Evolutionary conservation across 768 basidiomycete genomes (phyloP), one percentile per base, ranked within the genome.

Genomic region (Xerocomus brunneocitrinus): DNA sequence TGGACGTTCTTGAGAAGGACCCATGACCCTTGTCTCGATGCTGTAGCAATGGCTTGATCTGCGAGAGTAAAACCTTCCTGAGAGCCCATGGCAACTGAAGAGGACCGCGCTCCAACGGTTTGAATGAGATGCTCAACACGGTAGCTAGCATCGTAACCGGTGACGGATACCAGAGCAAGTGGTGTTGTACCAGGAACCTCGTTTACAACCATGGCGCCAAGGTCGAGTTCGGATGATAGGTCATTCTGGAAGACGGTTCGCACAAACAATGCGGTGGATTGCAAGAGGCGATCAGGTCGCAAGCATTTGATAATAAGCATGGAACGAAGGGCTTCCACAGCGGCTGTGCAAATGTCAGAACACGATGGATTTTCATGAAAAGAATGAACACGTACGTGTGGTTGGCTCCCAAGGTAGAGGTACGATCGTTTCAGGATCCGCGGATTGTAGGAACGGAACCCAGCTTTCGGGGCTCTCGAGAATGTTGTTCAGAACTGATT

Each of bases 111-210:
- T 14, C 85, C 83, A 10, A 84, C 84, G 48, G 84, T 84, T 66
- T 87, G 83, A 58, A 94, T 83, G 40, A 95, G 79, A 59, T 85
- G 86, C 62, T 97, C 94, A 36, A 97, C 91, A 46, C 90, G 84
- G 69, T 95, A 98, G 69, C 94, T 95, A n/a, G 97, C 97, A 67
- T 99, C 97, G 64, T 97, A 95, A 14, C 97, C 97, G 3, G 91
- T 84, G 3, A 99, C 93, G 6, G 95, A 98, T 30, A 94, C 83
- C 46, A 99, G 75, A 4, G 93, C 90, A 25, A 98, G 74, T 1
- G 97, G 95, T 0, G 91, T 91, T 4, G 81, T 77, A 3, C 93
- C 79, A 4, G 81, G 78, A 31, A 94, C 81, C 66, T 98, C 93
- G 62, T 88, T 79, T 7, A 76, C 60, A 27, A 98, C 91, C 75